Evolutionary conservation across 345 rosid genomes (phyloP).

Genomic region (Hibiscus tridactylites): DNA sequence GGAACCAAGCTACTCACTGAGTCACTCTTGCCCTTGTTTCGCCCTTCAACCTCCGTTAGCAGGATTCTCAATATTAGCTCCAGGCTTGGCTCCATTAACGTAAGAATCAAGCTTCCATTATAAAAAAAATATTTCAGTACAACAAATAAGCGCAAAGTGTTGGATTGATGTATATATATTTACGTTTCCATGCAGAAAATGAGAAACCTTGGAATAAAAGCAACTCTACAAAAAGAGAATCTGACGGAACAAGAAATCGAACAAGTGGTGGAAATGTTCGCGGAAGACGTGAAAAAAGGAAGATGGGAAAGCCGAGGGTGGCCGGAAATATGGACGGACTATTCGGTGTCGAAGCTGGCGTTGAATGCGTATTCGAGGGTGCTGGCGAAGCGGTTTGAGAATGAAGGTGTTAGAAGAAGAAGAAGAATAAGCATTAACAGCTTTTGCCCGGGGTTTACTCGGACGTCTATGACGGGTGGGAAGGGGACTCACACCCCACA

Average conservation of each 20-base stretch:
- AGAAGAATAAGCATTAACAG: slow-evolving; percentile 51
- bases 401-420: slow-evolving; percentile 1
- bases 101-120: slow-evolving; percentile 17
- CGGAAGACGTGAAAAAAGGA: slow-evolving; percentile 42
- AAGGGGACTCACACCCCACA: slow-evolving; percentile 60
- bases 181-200: slow-evolving; percentile 44
- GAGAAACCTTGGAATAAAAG: slow-evolving; percentile 38
- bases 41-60: slow-evolving; percentile 33
- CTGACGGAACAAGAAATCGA: slow-evolving; percentile 43
- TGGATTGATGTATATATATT: background rate
- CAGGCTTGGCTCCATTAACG: slow-evolving; percentile 65
- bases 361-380: slow-evolving; percentile 68
- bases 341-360: slow-evolving; percentile 84
- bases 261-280: slow-evolving; percentile 32
- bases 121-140: too few relatives aligned
- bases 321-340: slow-evolving; percentile 78
- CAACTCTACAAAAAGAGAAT: slow-evolving; percentile 32
- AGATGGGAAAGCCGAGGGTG: slow-evolving; percentile 69
- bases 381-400: slow-evolving; percentile 33
- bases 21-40: slow-evolving; percentile 60
- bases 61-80: slow-evolving; percentile 78
- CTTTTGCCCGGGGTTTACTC: slow-evolving; percentile 84
- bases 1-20: slow-evolving; percentile 61
- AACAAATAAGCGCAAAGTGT: too few relatives aligned
- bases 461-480: slow-evolving; percentile 72